Conservation (phyloP, 805 yeast genomes). For the Candida alai region DNA sequence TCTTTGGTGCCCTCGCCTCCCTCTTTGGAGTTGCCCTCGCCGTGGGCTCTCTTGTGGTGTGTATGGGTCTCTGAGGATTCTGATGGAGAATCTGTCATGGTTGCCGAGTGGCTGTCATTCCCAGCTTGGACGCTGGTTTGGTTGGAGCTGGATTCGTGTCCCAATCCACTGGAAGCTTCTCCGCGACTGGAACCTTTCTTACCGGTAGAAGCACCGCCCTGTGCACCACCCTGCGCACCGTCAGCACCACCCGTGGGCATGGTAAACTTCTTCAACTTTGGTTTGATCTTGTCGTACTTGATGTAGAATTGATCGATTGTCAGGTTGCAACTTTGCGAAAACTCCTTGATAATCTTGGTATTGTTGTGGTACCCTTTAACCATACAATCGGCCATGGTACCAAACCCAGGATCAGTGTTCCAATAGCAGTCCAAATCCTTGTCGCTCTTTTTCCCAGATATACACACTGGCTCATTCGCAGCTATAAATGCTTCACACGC, state of each 20-base stretch:
- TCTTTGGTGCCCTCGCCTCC: constrained; percentile 4
- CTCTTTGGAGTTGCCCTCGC: constrained; percentile 1
- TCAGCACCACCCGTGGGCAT: constrained; percentile 1
- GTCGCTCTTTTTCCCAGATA: constrained; percentile 2
- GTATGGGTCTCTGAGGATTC: background rate
- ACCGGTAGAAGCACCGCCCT: background rate
- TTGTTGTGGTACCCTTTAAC: constrained; percentile 19
- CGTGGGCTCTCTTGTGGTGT: constrained; percentile 5
- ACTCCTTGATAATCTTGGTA: constrained; percentile 12
- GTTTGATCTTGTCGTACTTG: constrained; percentile 12
- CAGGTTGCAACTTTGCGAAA: constrained; percentile 13
- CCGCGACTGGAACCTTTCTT: background rate
- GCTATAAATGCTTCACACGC: constrained; percentile 14
- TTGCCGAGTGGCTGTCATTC: background rate
- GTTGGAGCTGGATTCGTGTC: background rate
- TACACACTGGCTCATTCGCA: constrained; percentile 14
- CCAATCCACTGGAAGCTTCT: background rate
- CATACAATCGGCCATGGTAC: constrained; percentile 19
- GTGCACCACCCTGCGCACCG: background rate
- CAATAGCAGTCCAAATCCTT: constrained; percentile 14
- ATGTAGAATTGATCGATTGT: constrained; percentile 11
- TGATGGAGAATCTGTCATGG: background rate
- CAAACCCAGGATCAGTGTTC: constrained; percentile 15
- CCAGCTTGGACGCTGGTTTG: too few species aligned
- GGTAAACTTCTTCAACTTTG: constrained; percentile 5